Conservation (phyloP, 176 grass and related monocot species). For the Ananas comosus region DNA sequence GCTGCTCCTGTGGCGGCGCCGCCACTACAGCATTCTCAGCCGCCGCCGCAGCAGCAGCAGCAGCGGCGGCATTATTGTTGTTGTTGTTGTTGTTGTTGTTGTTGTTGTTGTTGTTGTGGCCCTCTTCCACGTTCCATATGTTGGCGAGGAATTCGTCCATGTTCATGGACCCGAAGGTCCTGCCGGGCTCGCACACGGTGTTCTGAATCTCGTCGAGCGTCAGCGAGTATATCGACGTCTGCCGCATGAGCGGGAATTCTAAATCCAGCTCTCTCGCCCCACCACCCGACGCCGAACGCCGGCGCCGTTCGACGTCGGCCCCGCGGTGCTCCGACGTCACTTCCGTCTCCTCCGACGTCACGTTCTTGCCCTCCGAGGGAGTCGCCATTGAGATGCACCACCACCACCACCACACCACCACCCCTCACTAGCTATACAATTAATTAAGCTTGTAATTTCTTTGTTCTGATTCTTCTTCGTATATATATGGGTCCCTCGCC, state of each 20-base stretch:
- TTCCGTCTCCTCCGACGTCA: constrained; percentile 40
- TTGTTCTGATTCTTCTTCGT: too few species aligned
- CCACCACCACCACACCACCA: background rate
- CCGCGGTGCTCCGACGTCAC: constrained; percentile 57
- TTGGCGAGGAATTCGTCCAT: constrained; percentile 96
- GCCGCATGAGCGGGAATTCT: constrained; percentile 27
- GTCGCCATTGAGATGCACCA: constrained; percentile 20
- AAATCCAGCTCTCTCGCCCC: constrained; percentile 3
- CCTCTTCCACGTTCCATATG: constrained; percentile 94
- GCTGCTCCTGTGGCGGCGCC: background rate
- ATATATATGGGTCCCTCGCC: too few species aligned
- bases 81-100: too few species aligned
- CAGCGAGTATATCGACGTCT: constrained; percentile 64
- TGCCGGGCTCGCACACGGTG: constrained; percentile 63
- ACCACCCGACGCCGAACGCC: background rate
- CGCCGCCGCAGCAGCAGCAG: background rate
- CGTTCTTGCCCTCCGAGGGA: constrained; percentile 7
- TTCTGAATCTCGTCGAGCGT: constrained; percentile 78
- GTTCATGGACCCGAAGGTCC: constrained; percentile 93
- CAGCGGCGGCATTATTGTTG: too few species aligned
- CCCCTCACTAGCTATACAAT: background rate
- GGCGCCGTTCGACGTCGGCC: background rate
- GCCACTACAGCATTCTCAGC: background rate
- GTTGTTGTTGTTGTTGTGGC: constrained; percentile 22
- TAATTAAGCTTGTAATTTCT: background rate